Evolutionary conservation across 2,329 filamentous ascomycete genomes (phyloP), one percentile per base, ranked within the genome.

Genomic region (Dichotomopilus funicola): DNA sequence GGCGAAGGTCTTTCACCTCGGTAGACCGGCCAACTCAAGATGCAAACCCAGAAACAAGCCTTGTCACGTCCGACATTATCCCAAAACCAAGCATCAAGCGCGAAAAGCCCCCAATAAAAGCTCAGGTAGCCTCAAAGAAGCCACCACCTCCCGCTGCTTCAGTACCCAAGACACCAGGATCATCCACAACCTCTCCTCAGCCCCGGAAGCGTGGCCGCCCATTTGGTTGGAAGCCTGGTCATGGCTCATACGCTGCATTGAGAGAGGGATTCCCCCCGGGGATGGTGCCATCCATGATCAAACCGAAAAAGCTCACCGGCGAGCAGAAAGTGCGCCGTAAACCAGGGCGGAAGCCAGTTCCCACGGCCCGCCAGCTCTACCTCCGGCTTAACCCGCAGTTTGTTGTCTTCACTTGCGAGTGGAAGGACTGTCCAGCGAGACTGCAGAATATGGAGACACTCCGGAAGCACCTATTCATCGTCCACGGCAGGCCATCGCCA

Each of bases 381-480:
- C 64, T 68, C 34, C 63, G 60, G 19, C 65, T 74, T 27, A 64
- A 72, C 27, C 73, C 78, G 5, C 68, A 67, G 4, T 84, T 78
- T 61, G 55, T 74, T n/a, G 66, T 73, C 1, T 86, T 81, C 63
- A 56, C 75, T 8, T 86, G 83, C 66, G 80, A 85, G 65, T 86
- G 83, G 83, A 60, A 69, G 27, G 71, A 71, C 0, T 86, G 83
- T 63, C 74, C 72, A 35, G 82, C 82, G 3, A 79, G 85, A 67
- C 70, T 86, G 46, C 81, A 85, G 50, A 86, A 86, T 62, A 67
- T 84, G 55, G 78, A 79, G 10, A 86, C 81, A 8, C 66, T 86
- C 42, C 73, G 77, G 31, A 71, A 70, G 54, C 83, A 86, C 60
- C 68, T 86, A 11, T 64, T 68, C 13, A 62, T 74, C 11, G 72